A percentile compares a stretch with the other conserved stretches of the same genome.
phyloP scores from a whole-genome alignment of 495 filamentous ascomycete genomes.

The Peziza echinospora region DNA sequence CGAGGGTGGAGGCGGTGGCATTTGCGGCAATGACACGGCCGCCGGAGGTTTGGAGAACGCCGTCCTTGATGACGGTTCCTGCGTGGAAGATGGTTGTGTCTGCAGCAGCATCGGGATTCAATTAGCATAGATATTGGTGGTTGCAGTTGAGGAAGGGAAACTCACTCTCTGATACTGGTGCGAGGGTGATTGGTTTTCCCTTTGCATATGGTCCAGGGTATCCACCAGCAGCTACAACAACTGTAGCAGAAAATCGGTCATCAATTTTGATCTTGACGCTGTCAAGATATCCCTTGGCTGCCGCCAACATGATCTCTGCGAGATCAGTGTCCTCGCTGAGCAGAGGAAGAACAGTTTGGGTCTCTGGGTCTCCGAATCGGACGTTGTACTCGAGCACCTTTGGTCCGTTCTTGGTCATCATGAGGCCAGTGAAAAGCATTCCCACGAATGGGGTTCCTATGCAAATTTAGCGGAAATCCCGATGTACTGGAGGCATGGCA shows the following conservation, averaged over 20 bases:
- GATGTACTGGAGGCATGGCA: not conserved
- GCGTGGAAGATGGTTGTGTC: conserved; percentile 75
- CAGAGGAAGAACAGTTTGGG: conserved; percentile 72
- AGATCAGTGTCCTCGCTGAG: conserved; percentile 63
- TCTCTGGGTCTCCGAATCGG: conserved; percentile 88
- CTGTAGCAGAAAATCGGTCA: conserved; percentile 55
- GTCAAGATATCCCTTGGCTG: conserved; percentile 52
- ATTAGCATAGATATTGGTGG: too few species aligned
- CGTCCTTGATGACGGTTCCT: conserved; percentile 47
- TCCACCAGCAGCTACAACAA: conserved; percentile 83
- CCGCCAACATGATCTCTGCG: conserved; percentile 76
- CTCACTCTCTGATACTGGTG: too few species aligned
- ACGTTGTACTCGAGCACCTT: conserved; percentile 95
- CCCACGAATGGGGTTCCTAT: conserved; percentile 56
- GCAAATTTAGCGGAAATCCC: not conserved
- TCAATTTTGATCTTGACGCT: conserved; percentile 45
- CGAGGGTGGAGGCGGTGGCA: conserved; percentile 49
- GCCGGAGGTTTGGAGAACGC: conserved; percentile 50
- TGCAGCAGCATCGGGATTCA: conserved; percentile 9
- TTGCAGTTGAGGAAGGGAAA: too few species aligned
- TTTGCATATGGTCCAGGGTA: conserved; percentile 81
- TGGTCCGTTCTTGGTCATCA: conserved; percentile 75
- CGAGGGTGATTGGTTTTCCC: conserved; percentile 49
- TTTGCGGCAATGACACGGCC: conserved; percentile 83
- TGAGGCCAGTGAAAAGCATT: conserved; percentile 82